Evolutionary conservation across 192 early-diverging fungal species (phyloP), one percentile per base, ranked within the genome.

Genomic region (Coemansia sp.): DNA sequence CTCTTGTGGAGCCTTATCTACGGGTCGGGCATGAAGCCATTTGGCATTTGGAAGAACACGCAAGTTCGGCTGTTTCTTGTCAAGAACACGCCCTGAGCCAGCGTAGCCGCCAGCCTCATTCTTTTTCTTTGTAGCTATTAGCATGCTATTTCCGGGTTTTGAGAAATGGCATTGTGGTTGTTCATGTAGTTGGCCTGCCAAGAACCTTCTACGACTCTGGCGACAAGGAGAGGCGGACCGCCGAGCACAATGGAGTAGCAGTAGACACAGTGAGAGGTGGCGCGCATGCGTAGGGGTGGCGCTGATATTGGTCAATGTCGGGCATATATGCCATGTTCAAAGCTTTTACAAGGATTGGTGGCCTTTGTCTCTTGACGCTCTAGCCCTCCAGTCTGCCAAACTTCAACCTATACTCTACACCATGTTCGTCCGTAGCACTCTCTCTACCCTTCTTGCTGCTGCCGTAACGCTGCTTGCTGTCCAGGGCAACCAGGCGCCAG

Each of bases 1-100:
- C 64, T 90, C 33, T 69, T 92, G 37, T 90, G 89, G 90, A 88
- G 90, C 21, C 85, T 88, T 39, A 83, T 86, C 13, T 92, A 90
- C 65, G 61, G 87, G 21, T 79, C 86, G 0, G 82, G 84, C 0
- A 77, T 85, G 64, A 78, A 83, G 28, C 83, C 85, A 10, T 68
- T 79, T 45, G 87, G 89, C 33, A 72, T 84, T 7, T 91, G 89
- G 89, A 84, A 87, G 63, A 88, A 87, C 52, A 91, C 88, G 7
- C 69, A 77, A 16, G 82, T 88, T 20, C 73, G 75, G 38, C 61
- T 90, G 14, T 90, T 90, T 62, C 73, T 81, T 11, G 73, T 81
- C 33, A 81, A 73, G 60, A 70, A 60, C 53, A 53, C 60, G 1
- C 41, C 20, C 26, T 59, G 26, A 59, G 28, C 12, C n/a, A 52